These are phyloP conservation scores for Fulvia fulva DNA, from an alignment of 2,329 filamentous ascomycete genomes.

Conservation along the genomic window DNA sequence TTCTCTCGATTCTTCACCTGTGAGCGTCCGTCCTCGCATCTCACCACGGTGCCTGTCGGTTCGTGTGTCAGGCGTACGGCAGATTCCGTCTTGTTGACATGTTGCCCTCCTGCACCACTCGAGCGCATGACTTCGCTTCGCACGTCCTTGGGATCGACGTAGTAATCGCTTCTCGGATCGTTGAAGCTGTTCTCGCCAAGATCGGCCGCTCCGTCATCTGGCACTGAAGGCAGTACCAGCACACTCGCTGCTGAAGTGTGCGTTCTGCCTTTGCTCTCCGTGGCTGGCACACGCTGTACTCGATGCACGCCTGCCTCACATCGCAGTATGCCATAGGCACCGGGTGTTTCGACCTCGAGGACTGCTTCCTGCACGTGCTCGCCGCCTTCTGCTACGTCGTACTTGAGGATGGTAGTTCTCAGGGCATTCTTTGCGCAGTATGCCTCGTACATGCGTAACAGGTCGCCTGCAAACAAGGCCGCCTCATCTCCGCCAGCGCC, in stretches of 20 bases:
- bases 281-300: conserved; percentile 88
- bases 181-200: conserved; percentile 60
- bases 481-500: conserved; percentile 91
- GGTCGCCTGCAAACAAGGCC: conserved; percentile 78
- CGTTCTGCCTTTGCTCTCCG: conserved; percentile 83
- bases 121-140: conserved; percentile 85
- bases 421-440: conserved; percentile 70
- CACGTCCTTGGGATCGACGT: conserved; percentile 80
- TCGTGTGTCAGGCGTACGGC: conserved; percentile 88
- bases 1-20: conserved; percentile 84
- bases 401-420: conserved; percentile 68
- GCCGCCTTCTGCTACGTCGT: conserved; percentile 70
- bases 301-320: conserved; percentile 92
- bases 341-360: conserved; percentile 71
- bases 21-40: conserved; percentile 88
- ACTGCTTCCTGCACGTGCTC: conserved; percentile 79
- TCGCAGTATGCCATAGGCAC: conserved; percentile 76
- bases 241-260: conserved; percentile 92
- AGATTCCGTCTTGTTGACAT: conserved; percentile 97
- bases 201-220: conserved; percentile 50
- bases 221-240: conserved; percentile 83
- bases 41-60: conserved; percentile 80
- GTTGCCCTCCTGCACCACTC: conserved; percentile 87
- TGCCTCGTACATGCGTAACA: conserved; percentile 84
- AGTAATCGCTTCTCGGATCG: conserved; percentile 87